Evolutionary conservation across 106 monocot species (phyloP).

Genomic region (Dendrobium huoshanense): DNA sequence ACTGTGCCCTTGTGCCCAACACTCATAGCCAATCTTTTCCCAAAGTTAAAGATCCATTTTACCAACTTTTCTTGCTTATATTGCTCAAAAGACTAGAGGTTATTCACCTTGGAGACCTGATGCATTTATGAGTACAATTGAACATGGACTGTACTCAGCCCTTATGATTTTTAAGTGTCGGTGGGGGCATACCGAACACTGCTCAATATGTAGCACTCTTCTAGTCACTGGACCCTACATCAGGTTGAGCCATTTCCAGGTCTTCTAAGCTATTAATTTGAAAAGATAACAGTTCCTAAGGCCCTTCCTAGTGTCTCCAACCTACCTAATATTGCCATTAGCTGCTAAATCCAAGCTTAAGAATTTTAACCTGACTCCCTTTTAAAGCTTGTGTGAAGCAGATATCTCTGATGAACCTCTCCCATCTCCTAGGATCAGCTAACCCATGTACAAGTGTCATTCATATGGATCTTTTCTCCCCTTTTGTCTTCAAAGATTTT

Average conservation of each 20-base stretch:
- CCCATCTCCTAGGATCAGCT: too few species aligned
- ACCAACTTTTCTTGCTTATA: neutral
- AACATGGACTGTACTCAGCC: constrained; percentile 17
- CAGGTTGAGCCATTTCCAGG: neutral
- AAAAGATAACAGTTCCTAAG: neutral
- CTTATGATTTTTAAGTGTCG: constrained; percentile 25
- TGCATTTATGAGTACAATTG: constrained; percentile 28
- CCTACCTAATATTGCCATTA: too few species aligned
- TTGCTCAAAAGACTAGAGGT: constrained; percentile 21
- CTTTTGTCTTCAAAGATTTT: too few species aligned
- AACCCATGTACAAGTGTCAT: too few species aligned
- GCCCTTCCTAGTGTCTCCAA: constrained; percentile 15
- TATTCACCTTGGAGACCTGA: constrained; percentile 29
- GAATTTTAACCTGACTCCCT: too few species aligned
- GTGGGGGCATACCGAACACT: constrained; percentile 14
- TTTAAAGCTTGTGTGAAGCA: too few species aligned
- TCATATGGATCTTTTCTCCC: too few species aligned
- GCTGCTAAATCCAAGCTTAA: too few species aligned
- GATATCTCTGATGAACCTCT: too few species aligned
- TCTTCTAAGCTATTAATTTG: neutral
- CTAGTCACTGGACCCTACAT: neutral
- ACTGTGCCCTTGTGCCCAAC: neutral
- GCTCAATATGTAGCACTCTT: neutral
- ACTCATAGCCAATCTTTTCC: constrained; percentile 14
- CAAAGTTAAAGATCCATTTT: too few species aligned